Evolutionary conservation across 495 filamentous ascomycete genomes (phyloP).

Genomic region (Daldinia childiae): DNA sequence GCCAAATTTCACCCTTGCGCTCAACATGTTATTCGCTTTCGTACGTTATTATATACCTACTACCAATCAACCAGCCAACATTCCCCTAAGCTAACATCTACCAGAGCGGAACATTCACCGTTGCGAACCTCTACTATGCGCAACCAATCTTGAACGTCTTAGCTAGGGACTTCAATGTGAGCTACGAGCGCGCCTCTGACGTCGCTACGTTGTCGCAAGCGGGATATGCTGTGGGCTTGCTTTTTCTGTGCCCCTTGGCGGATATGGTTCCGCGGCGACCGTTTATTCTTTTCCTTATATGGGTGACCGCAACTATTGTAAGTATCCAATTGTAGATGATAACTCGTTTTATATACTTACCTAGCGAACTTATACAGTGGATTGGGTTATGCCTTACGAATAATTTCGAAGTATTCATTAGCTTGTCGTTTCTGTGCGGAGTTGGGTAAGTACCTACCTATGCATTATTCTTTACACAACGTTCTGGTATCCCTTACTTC

Average conservation of each 20-base stretch:
- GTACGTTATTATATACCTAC: conserved; percentile 28
- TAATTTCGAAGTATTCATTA: conserved; percentile 69
- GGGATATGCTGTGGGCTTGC: conserved; percentile 76
- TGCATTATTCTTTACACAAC: background rate
- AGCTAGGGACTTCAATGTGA: conserved; percentile 69
- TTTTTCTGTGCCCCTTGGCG: conserved; percentile 79
- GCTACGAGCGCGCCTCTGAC: conserved; percentile 61
- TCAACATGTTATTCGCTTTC: conserved; percentile 47
- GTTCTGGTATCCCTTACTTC: background rate
- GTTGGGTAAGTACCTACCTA: conserved; percentile 50
- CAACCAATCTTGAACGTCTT: conserved; percentile 77
- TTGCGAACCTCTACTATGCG: conserved; percentile 80
- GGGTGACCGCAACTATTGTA: conserved; percentile 73
- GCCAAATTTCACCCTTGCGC: conserved; percentile 42
- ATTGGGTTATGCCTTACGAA: conserved; percentile 75
- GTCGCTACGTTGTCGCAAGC: conserved; percentile 81
- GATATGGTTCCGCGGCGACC: conserved; percentile 74
- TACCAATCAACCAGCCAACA: background rate
- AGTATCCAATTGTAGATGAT: conserved; percentile 13
- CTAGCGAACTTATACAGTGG: conserved; percentile 49
- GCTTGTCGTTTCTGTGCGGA: conserved; percentile 71
- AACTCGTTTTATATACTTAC: background rate
- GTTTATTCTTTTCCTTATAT: conserved; percentile 72
- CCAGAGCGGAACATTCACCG: conserved; percentile 58
- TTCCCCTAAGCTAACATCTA: conserved; percentile 13